Conservation (phyloP, 139 green algal species). For the Auxenochlorella pyrenoidosa region DNA sequence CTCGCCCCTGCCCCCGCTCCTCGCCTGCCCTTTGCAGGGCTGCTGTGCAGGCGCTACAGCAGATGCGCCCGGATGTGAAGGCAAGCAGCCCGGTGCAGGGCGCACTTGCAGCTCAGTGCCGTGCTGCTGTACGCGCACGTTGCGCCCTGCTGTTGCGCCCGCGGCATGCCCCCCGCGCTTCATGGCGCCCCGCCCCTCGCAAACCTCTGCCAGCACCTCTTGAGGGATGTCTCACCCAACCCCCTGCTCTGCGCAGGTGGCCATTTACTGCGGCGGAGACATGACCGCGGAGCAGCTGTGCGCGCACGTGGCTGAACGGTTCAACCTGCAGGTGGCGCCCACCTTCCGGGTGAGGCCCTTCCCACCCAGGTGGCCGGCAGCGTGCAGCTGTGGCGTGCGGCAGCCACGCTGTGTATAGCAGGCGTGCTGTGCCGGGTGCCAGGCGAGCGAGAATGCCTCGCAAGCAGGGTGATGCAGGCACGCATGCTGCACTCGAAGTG, state of each 20-base stretch:
- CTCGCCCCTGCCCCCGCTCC: neutral
- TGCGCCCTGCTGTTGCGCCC: neutral
- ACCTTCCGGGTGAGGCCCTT: constrained; percentile 57
- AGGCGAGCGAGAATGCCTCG: no score
- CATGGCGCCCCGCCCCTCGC: neutral
- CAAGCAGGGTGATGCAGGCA: no score
- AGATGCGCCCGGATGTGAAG: constrained; percentile 25
- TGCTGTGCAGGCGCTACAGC: constrained; percentile 58
- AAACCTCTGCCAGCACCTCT: neutral
- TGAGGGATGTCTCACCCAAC: neutral
- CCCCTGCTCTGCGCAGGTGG: constrained; percentile 44
- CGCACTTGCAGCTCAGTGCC: neutral
- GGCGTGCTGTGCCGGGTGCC: no score
- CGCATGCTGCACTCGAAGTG: no score
- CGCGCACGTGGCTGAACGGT: constrained; percentile 59
- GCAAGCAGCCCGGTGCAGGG: neutral
- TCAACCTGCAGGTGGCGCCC: constrained; percentile 69
- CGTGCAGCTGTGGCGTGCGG: no score
- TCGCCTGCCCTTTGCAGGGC: constrained; percentile 49
- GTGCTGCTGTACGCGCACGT: neutral
- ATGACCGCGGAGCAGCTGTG: constrained; percentile 56
- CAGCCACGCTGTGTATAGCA: no score
- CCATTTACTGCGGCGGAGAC: constrained; percentile 78
- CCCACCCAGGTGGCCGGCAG: no score
- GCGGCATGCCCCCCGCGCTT: neutral